Conservation (phyloP, 1,284 basidiomycete species). For the Puccinia coronata region DNA sequence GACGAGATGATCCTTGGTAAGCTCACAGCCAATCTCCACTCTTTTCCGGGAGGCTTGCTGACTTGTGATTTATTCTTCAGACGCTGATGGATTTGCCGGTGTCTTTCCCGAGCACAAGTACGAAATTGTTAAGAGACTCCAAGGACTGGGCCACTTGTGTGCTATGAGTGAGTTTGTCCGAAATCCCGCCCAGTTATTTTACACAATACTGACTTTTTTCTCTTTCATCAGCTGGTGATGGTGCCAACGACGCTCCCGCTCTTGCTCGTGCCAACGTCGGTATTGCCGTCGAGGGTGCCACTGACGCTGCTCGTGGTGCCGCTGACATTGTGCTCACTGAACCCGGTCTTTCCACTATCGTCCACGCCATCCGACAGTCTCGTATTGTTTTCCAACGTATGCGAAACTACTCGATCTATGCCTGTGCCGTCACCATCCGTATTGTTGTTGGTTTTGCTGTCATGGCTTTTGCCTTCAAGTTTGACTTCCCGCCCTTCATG, state of each 20-base stretch:
- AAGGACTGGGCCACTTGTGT: conserved; percentile 66
- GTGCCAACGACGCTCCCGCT: conserved; percentile 93
- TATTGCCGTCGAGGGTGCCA: conserved; percentile 86
- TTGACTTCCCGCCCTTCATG: conserved; percentile 99
- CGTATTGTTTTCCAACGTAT: conserved; percentile 74
- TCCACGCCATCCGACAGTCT: conserved; percentile 91
- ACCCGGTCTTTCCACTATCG: conserved; percentile 92
- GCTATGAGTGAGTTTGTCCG: too few species aligned
- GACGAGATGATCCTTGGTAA: conserved; percentile 50
- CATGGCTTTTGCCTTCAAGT: conserved; percentile 91
- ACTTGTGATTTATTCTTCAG: conserved; percentile 64
- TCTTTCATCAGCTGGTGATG: too few species aligned
- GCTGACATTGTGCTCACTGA: conserved; percentile 94
- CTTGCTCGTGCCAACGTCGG: conserved; percentile 67
- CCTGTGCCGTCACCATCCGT: conserved; percentile 92
- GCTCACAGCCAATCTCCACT: not conserved
- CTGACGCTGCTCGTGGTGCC: conserved; percentile 90
- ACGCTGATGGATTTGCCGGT: conserved; percentile 87
- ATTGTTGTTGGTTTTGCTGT: conserved; percentile 96
- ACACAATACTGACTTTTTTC: too few species aligned
- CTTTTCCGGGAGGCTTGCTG: conserved; percentile 69
- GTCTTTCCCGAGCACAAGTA: conserved; percentile 71
- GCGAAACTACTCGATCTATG: conserved; percentile 62
- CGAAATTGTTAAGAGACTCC: conserved; percentile 81
- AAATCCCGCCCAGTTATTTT: too few species aligned